A percentile compares a stretch with the other conserved stretches of the same genome.
phyloP scores from a whole-genome alignment of 108 stramenopile genomes.

The Pseudonitzschia multiseries region DNA sequence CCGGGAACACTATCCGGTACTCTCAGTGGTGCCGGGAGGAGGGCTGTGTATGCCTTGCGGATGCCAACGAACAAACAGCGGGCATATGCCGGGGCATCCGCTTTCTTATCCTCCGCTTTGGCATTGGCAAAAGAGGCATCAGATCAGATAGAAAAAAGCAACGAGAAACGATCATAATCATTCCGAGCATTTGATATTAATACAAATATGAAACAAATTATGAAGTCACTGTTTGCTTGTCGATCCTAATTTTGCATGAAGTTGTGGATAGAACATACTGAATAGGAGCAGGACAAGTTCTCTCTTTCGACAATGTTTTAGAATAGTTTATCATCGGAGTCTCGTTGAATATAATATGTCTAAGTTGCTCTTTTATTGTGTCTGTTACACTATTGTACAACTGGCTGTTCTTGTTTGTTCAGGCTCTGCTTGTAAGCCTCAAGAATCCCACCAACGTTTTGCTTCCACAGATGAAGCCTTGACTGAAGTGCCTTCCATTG shows the following conservation, averaged over 20 bases:
- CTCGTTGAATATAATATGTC: no score
- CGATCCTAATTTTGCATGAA: neutral
- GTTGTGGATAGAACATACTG: no score
- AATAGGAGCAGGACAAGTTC: no score
- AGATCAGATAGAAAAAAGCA: slow-evolving; percentile 11
- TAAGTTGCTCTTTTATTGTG: neutral
- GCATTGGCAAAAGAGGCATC: slow-evolving; percentile 30
- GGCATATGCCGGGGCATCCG: slow-evolving; percentile 36
- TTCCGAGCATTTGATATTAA: no score
- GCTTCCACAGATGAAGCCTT: slow-evolving; percentile 62
- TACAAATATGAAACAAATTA: no score
- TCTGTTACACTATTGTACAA: slow-evolving; percentile 15
- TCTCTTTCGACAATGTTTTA: no score
- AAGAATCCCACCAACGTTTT: slow-evolving; percentile 57
- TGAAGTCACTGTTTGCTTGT: no score
- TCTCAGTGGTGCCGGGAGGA: slow-evolving; percentile 34
- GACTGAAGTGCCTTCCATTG: slow-evolving; percentile 81
- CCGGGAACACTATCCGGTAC: slow-evolving; percentile 53
- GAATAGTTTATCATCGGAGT: no score
- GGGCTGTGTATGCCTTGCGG: slow-evolving; percentile 72
- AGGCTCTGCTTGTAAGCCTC: slow-evolving; percentile 43
- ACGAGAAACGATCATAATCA: slow-evolving; percentile 7
- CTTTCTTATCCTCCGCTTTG: slow-evolving; percentile 22
- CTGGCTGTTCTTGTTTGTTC: slow-evolving; percentile 4
- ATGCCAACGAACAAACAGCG: slow-evolving; percentile 73